Conservation (phyloP, 2,329 filamentous ascomycete genomes). For the Hypoxylon sp. region DNA sequence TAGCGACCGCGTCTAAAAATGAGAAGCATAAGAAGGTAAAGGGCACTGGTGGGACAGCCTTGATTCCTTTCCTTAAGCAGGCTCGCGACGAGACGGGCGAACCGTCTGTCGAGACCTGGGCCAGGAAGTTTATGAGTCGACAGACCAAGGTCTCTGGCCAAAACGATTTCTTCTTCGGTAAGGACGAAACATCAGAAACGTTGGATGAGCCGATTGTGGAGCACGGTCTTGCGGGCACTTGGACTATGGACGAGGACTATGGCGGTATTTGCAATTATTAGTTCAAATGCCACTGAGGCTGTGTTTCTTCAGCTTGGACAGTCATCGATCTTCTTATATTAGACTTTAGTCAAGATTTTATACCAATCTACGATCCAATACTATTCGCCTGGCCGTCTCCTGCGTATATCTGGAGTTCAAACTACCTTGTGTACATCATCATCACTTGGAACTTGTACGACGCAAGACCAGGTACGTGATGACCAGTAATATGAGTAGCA, state of each 20-base stretch:
- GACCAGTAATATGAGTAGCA: no score
- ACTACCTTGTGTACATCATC: no score
- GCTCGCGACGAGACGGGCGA: constrained; percentile 96
- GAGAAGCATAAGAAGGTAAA: constrained; percentile 72
- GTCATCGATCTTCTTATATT: not conserved
- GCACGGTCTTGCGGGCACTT: constrained; percentile 81
- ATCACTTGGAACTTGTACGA: no score
- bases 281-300: constrained; percentile 10
- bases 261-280: constrained; percentile 72
- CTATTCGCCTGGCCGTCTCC: not conserved
- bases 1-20: constrained; percentile 69
- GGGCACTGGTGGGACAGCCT: constrained; percentile 91
- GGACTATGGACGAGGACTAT: constrained; percentile 87
- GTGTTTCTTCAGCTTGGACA: not conserved
- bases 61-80: constrained; percentile 97
- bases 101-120: constrained; percentile 80
- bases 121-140: constrained; percentile 68
- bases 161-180: constrained; percentile 70
- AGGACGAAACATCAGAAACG: constrained; percentile 58
- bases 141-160: constrained; percentile 63
- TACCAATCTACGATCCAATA: not conserved
- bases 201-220: constrained; percentile 50
- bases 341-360: not conserved
- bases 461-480: no score
- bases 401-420: no score